Evolutionary conservation across 1,139 yeast genomes (phyloP).

Genomic region (Debaryomyces udenii): DNA sequence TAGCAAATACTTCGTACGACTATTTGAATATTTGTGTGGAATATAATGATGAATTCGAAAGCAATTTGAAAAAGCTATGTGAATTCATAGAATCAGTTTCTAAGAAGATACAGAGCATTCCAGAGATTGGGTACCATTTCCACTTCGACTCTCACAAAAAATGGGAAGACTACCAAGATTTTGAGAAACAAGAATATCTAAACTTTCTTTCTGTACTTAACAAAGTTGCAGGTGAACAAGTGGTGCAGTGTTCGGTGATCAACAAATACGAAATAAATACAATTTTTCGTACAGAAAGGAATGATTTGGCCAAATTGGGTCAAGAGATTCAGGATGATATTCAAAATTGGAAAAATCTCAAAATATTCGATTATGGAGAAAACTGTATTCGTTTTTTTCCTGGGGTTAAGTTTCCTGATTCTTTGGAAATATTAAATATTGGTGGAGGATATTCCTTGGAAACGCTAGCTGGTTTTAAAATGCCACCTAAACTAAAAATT

Average conservation of each 20-base stretch:
- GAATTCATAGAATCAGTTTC: conserved; percentile 27
- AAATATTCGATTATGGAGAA: conserved; percentile 42
- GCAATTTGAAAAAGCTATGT: conserved; percentile 24
- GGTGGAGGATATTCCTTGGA: conserved; percentile 48
- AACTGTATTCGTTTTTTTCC: conserved; percentile 44
- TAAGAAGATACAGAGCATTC: conserved; percentile 21
- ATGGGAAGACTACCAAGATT: conserved; percentile 36
- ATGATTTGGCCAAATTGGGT: conserved; percentile 37
- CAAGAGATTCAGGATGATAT: conserved; percentile 46
- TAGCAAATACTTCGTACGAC: conserved; percentile 20
- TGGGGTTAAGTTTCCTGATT: conserved; percentile 44
- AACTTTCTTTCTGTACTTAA: conserved; percentile 28
- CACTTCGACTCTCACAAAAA: conserved; percentile 39
- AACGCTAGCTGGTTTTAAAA: conserved; percentile 44
- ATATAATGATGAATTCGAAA: conserved; percentile 34
- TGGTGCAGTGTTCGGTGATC: conserved; percentile 43
- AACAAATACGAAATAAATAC: conserved; percentile 42
- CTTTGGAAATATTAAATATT: conserved; percentile 41
- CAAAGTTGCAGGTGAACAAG: conserved; percentile 30
- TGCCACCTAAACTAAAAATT: conserved; percentile 38
- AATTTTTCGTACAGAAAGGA: conserved; percentile 38
- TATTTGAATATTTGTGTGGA: conserved; percentile 40
- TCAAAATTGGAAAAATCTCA: conserved; percentile 37
- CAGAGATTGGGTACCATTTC: conserved; percentile 40
- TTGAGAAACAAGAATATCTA: conserved; percentile 30